Percentiles rank a stretch among this genome's conserved stretches.
phyloP scores from a whole-genome alignment of 192 early-diverging fungal species.

The Gamsiella multidivaricata region DNA sequence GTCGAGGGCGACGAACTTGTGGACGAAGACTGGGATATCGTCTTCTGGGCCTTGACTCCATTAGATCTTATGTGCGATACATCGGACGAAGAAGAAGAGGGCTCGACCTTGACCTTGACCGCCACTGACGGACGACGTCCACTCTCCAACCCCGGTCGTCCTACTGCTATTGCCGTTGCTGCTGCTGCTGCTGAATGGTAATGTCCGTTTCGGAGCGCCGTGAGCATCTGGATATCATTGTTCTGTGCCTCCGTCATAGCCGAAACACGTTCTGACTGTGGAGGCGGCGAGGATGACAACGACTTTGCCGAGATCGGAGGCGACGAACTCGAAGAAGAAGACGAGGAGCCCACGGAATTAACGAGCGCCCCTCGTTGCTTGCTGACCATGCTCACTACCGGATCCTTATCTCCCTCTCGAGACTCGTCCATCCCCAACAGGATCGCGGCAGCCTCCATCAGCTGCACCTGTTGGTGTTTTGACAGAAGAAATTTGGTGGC shows the following conservation, averaged over 20 bases:
- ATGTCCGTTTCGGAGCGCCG: conserved; percentile 15
- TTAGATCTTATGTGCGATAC: no score
- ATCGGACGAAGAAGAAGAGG: no score
- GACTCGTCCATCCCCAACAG: conserved; percentile 64
- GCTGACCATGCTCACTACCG: conserved; percentile 41
- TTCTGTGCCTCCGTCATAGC: conserved; percentile 15
- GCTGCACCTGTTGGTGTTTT: conserved; percentile 77
- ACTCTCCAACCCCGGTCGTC: not conserved
- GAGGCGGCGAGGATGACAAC: conserved; percentile 30
- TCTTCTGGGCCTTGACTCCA: no score
- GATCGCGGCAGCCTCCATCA: conserved; percentile 76
- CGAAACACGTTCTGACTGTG: conserved; percentile 5
- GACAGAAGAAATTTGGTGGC: conserved; percentile 66
- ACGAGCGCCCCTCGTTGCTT: conserved; percentile 41
- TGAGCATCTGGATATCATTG: conserved; percentile 25
- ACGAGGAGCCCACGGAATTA: conserved; percentile 19
- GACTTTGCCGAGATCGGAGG: conserved; percentile 45
- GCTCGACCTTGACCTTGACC: no score
- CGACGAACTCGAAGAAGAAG: conserved; percentile 7
- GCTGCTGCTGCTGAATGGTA: no score
- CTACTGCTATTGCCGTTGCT: no score
- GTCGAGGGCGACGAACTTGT: not conserved
- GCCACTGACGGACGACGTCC: no score
- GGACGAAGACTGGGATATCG: not conserved
- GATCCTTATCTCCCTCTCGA: conserved; percentile 41